These are phyloP conservation scores for Heliamphora exappendiculata DNA, from an alignment of 148 eudicot genomes.

Conservation along the genomic window DNA sequence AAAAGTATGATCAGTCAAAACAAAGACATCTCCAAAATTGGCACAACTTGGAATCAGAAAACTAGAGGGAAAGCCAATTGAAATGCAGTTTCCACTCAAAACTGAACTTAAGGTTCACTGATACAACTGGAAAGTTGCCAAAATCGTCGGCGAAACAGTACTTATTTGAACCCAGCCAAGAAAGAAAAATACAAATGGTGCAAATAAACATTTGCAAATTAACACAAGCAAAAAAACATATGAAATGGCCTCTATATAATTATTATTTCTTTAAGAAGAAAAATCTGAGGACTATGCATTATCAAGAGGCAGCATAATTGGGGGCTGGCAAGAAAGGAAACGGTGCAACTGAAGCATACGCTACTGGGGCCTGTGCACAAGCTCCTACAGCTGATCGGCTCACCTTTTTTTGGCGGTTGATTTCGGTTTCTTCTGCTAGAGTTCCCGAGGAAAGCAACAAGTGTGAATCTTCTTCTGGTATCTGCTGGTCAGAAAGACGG, in stretches of 20 bases:
- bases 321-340: conserved; percentile 97
- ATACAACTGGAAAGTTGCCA: background rate
- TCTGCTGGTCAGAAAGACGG: conserved; percentile 51
- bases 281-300: background rate
- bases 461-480: conserved; percentile 13
- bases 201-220: conserved; percentile 1
- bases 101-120: background rate
- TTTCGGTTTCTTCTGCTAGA: conserved; percentile 10
- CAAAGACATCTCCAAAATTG: background rate
- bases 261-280: background rate
- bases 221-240: background rate
- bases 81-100: background rate
- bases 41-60: background rate
- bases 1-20: background rate
- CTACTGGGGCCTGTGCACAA: conserved; percentile 49
- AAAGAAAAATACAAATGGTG: background rate
- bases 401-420: conserved; percentile 13
- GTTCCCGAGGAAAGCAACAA: conserved; percentile 22
- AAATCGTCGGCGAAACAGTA: background rate
- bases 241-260: background rate
- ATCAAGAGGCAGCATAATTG: conserved; percentile 27
- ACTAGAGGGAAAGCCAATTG: background rate
- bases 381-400: conserved; percentile 12
- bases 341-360: conserved; percentile 90
- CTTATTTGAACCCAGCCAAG: background rate